phyloP scores from a whole-genome alignment of 2,329 filamentous ascomycete species.

The Fusarium dlaminii region DNA sequence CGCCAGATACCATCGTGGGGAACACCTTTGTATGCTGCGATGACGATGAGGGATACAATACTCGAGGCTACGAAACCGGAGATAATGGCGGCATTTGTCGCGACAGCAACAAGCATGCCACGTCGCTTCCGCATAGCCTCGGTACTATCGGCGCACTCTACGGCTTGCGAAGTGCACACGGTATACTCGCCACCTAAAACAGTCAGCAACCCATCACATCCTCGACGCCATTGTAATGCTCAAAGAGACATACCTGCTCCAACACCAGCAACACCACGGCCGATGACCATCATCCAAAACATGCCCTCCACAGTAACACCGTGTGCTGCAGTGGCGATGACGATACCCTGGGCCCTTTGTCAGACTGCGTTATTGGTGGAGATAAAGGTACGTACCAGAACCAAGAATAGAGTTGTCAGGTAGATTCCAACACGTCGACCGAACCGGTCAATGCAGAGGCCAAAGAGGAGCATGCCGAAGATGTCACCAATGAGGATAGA shows the following conservation, averaged over 20 bases:
- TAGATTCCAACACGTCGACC: not conserved
- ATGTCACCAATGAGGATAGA: not conserved
- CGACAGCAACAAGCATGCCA: not conserved
- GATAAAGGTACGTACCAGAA: not conserved
- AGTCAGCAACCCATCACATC: not conserved
- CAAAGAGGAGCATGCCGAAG: not conserved
- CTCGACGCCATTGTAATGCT: not conserved
- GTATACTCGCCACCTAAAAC: not conserved
- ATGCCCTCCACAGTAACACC: not conserved
- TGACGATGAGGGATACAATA: not conserved
- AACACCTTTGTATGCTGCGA: not conserved
- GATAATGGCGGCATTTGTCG: not conserved
- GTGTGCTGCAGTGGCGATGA: not conserved
- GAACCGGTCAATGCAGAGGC: not conserved
- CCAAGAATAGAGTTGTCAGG: not conserved
- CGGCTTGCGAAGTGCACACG: not conserved
- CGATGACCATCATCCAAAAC: not conserved
- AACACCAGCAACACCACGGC: not conserved
- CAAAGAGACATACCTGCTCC: not conserved
- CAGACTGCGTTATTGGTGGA: fast-evolving
- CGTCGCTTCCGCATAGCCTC: not conserved
- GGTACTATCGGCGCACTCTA: not conserved
- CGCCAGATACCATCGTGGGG: not conserved
- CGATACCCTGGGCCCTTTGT: not conserved
- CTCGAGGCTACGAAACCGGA: not conserved